Evolutionary conservation across 2,329 filamentous ascomycete genomes (phyloP).

Genomic region (Diaporthe capsici): DNA sequence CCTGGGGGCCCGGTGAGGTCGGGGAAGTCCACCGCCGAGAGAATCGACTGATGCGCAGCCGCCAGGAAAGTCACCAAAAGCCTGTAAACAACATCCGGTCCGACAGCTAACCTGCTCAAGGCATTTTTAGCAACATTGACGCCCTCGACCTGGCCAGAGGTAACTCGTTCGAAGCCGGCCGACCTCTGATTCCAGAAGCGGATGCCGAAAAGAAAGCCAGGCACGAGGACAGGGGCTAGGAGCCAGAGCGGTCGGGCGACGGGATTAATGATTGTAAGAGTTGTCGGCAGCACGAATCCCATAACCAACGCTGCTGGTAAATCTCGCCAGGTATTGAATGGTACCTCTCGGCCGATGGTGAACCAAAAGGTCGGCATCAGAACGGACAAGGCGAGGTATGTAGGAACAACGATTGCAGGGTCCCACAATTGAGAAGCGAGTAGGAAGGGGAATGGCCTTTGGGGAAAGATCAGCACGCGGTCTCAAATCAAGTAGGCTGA

Average conservation of each 20-base stretch:
- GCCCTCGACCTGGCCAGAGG: background rate
- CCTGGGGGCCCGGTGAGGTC: too few species aligned
- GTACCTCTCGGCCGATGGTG: too few species aligned
- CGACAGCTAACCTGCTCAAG: accelerated
- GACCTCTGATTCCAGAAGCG: background rate
- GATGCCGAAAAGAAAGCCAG: background rate
- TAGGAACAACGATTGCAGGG: too few species aligned
- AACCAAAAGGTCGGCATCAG: too few species aligned
- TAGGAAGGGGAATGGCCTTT: background rate
- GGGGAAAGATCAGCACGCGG: background rate
- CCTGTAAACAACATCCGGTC: background rate
- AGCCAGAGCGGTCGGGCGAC: background rate
- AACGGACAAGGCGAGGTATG: too few species aligned
- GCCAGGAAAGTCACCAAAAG: background rate
- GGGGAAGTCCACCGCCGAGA: background rate
- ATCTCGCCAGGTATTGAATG: too few species aligned
- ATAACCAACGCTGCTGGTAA: too few species aligned
- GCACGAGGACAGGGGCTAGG: background rate
- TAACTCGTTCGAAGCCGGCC: background rate
- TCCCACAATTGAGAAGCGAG: background rate
- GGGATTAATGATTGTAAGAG: background rate
- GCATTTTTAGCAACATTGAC: background rate
- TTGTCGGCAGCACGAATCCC: background rate
- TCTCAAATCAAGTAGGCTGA: background rate
- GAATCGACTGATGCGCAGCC: background rate